Conservation (phyloP, 352 stramenopile genomes). For the Phytophthora foliorum region DNA sequence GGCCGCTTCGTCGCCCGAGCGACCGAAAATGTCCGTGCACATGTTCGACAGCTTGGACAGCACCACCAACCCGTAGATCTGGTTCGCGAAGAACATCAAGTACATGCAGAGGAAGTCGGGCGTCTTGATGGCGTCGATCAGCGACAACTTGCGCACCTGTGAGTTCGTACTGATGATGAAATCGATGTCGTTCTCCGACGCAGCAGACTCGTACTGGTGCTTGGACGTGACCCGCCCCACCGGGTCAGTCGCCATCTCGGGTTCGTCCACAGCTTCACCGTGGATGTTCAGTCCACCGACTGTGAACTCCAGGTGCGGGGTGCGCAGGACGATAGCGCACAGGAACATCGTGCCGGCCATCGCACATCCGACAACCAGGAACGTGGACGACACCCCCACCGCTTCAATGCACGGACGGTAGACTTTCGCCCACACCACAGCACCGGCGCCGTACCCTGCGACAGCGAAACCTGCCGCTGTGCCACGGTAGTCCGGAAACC, state of each 20-base stretch:
- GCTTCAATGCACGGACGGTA: conserved; percentile 65
- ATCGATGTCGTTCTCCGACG: conserved; percentile 51
- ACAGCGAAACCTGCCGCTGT: conserved; percentile 76
- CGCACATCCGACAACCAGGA: conserved; percentile 52
- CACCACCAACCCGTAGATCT: conserved; percentile 72
- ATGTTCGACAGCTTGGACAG: conserved; percentile 76
- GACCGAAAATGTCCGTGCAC: conserved; percentile 63
- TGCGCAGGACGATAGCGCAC: conserved; percentile 60
- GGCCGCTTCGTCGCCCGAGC: conserved; percentile 44
- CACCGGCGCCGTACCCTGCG: conserved; percentile 66
- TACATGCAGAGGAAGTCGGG: conserved; percentile 77
- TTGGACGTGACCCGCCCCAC: conserved; percentile 39
- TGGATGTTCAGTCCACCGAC: conserved; percentile 69
- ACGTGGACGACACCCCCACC: conserved; percentile 60
- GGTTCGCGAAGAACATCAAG: conserved; percentile 75
- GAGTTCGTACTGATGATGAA: conserved; percentile 48
- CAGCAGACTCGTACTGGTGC: conserved; percentile 53
- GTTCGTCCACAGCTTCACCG: conserved; percentile 53
- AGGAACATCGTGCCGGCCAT: conserved; percentile 57
- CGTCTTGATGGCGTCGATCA: conserved; percentile 65
- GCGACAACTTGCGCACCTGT: conserved; percentile 58
- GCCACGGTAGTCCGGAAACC: conserved; percentile 79
- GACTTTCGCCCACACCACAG: conserved; percentile 70
- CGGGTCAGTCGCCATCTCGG: conserved; percentile 24
- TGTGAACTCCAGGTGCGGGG: conserved; percentile 62